phyloP scores from a whole-genome alignment of 1,139 yeast species.

The Nakaseomyces kungkrabaensis region DNA sequence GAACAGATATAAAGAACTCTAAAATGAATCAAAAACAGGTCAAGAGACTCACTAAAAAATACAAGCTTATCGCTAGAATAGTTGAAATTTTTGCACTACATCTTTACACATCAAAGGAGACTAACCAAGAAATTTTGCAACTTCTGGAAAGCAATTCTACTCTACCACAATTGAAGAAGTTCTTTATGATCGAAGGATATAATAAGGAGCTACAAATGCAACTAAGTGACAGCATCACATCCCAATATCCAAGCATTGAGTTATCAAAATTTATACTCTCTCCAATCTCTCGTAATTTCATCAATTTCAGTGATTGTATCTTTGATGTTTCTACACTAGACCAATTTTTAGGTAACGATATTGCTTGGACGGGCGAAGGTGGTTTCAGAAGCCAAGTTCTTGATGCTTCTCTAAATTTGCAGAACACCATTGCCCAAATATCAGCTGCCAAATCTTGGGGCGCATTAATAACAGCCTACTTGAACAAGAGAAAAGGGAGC shows the following conservation, averaged over 20 bases:
- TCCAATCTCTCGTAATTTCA: constrained; percentile 38
- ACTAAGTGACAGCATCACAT: constrained; percentile 37
- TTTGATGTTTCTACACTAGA: constrained; percentile 62
- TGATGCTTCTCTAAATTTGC: constrained; percentile 54
- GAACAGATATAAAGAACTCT: constrained; percentile 27
- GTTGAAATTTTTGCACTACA: constrained; percentile 69
- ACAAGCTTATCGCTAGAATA: constrained; percentile 53
- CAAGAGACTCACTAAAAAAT: constrained; percentile 41
- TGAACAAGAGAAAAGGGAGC: constrained; percentile 29
- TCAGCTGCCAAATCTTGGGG: constrained; percentile 68
- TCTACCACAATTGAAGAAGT: constrained; percentile 32
- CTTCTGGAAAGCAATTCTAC: constrained; percentile 34
- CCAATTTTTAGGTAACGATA: constrained; percentile 39
- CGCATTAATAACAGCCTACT: constrained; percentile 59
- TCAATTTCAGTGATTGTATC: constrained; percentile 44
- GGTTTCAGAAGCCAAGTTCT: constrained; percentile 45
- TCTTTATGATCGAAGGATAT: constrained; percentile 34
- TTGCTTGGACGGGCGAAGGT: constrained; percentile 37
- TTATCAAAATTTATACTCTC: constrained; percentile 46
- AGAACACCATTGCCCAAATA: constrained; percentile 57
- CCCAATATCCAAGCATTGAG: constrained; percentile 39
- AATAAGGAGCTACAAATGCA: constrained; percentile 39
- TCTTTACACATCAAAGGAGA: constrained; percentile 48
- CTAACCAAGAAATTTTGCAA: constrained; percentile 36
- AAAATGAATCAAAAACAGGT: neutral